Conservation (phyloP, 78 protist species). For the Salpingoeca rosetta region DNA sequence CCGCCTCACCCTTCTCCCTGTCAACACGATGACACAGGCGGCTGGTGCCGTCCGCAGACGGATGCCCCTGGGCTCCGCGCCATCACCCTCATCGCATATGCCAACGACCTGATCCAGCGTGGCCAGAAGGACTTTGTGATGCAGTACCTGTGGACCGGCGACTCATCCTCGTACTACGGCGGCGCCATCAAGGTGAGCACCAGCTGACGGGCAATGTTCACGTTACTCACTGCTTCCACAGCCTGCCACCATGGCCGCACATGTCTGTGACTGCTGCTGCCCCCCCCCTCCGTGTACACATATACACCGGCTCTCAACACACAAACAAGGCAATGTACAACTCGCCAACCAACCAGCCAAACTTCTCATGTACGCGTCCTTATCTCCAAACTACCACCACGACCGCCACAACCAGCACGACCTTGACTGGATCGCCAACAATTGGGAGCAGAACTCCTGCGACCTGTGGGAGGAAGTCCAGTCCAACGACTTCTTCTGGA, state of each 20-base stretch:
- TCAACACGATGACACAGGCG: neutral
- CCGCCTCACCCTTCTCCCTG: no score
- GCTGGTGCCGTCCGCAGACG: neutral
- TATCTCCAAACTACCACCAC: no score
- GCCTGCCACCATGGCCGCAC: no score
- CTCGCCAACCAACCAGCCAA: no score
- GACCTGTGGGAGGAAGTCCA: conserved; percentile 18
- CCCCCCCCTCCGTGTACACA: no score
- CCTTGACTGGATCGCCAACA: neutral
- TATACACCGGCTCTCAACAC: no score
- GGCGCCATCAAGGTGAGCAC: neutral
- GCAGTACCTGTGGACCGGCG: neutral
- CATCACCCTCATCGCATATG: neutral
- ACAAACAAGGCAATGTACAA: no score
- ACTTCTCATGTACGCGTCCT: no score
- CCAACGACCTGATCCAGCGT: neutral
- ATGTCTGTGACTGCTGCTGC: no score
- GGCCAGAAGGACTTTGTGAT: neutral
- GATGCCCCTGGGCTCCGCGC: conserved; percentile 1
- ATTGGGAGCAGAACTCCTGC: neutral
- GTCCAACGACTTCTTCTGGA: conserved; percentile 1
- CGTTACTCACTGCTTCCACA: no score
- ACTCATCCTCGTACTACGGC: neutral
- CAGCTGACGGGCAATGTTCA: neutral
- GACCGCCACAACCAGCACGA: no score